Conservation (phyloP, 768 basidiomycete species). For the Lactarius sanguifluus region DNA sequence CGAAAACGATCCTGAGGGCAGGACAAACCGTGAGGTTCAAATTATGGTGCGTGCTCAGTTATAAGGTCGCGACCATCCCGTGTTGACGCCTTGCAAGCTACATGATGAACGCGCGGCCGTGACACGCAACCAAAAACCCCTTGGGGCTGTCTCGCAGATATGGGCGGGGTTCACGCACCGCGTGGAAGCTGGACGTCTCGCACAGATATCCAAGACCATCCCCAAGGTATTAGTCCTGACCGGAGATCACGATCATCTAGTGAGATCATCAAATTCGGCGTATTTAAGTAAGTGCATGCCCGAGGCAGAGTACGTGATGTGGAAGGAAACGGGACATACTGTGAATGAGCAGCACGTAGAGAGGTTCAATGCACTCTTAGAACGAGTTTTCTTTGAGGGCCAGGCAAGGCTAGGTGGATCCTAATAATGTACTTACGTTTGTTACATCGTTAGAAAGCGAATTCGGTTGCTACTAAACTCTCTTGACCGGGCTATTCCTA, state of each 20-base stretch:
- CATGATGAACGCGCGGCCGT: slow-evolving; percentile 47
- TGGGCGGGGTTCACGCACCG: slow-evolving; percentile 63
- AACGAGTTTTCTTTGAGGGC: slow-evolving; percentile 48
- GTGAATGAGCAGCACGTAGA: slow-evolving; percentile 50
- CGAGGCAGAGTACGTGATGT: slow-evolving; percentile 51
- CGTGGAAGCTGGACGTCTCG: slow-evolving; percentile 41
- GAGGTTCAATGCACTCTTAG: slow-evolving; percentile 56
- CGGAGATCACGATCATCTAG: slow-evolving; percentile 63
- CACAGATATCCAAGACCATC: slow-evolving; percentile 46
- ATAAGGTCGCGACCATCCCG: neutral
- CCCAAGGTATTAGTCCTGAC: slow-evolving; percentile 70
- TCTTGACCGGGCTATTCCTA: too few species aligned
- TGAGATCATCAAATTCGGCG: slow-evolving; percentile 51
- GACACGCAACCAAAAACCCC: slow-evolving; percentile 56
- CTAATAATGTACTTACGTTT: too few species aligned
- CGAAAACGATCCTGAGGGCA: too few species aligned
- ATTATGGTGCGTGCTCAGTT: slow-evolving; percentile 37
- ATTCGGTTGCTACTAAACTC: too few species aligned
- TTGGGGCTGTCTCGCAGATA: slow-evolving; percentile 76
- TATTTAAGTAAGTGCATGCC: slow-evolving; percentile 44
- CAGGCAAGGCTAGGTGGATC: slow-evolving; percentile 5
- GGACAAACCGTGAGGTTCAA: too few species aligned
- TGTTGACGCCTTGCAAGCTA: slow-evolving; percentile 37
- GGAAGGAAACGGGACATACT: slow-evolving; percentile 65
- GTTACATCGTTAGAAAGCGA: too few species aligned